Conservation (phyloP, 2,329 filamentous ascomycete species). For the Trichoderma cornu-damae region DNA sequence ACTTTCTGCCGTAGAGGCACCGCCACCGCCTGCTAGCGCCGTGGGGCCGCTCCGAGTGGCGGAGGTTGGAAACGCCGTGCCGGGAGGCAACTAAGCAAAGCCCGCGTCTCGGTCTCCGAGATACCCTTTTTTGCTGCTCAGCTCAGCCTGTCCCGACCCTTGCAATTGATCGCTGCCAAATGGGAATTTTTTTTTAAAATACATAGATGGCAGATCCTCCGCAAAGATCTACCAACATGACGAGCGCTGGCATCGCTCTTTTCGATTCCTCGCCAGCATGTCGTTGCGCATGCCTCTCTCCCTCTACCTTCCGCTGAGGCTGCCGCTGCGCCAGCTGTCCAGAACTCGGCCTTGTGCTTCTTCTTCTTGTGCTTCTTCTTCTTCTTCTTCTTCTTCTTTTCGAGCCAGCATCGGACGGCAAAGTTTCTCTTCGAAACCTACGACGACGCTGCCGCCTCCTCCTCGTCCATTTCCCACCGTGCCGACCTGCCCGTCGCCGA, state of each 20-base stretch:
- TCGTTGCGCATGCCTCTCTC: slow-evolving; percentile 7
- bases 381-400: too few species aligned
- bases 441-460: slow-evolving; percentile 11
- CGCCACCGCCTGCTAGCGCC: neutral
- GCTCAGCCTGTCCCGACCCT: neutral
- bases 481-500: slow-evolving; percentile 64
- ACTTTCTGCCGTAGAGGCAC: too few species aligned
- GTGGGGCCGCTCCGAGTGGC: slow-evolving; percentile 16
- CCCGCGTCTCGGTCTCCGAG: slow-evolving; percentile 20
- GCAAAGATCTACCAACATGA: slow-evolving; percentile 2
- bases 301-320: neutral
- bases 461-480: slow-evolving; percentile 43
- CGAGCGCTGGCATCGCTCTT: neutral
- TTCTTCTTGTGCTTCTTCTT: neutral
- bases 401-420: neutral
- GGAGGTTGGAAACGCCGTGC: neutral
- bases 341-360: neutral
- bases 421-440: neutral
- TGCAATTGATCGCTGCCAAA: too few species aligned
- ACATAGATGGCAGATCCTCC: neutral
- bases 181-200: too few species aligned
- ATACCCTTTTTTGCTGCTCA: too few species aligned
- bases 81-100: neutral
- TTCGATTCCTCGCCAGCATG: slow-evolving; percentile 6
- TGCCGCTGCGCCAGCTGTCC: neutral